Evolutionary conservation across 192 early-diverging fungal species (phyloP).

Genomic region (Mortierella alpina): DNA sequence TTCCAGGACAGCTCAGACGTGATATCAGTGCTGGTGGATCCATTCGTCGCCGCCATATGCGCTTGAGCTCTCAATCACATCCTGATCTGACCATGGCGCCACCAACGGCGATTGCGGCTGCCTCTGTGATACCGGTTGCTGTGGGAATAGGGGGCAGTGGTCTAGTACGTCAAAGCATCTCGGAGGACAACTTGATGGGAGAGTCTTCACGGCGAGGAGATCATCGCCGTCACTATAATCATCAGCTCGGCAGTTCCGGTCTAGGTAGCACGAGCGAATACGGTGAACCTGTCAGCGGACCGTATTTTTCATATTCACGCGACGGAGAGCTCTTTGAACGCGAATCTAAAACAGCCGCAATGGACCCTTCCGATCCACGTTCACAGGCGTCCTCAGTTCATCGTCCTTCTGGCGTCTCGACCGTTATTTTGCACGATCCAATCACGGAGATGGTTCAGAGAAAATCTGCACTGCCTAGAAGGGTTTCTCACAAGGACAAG

Average conservation of each 20-base stretch:
- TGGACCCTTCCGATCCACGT: slow-evolving; percentile 3
- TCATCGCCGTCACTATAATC: slow-evolving; percentile 22
- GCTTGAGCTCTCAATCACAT: slow-evolving; percentile 13
- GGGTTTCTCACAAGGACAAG: slow-evolving; percentile 46
- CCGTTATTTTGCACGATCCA: slow-evolving; percentile 43
- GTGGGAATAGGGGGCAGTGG: slow-evolving; percentile 19
- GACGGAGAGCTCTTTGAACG: slow-evolving; percentile 42
- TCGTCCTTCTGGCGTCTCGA: slow-evolving; percentile 29
- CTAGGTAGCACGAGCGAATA: not conserved
- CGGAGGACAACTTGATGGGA: slow-evolving; percentile 11
- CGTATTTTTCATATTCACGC: slow-evolving; percentile 41
- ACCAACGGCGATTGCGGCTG: slow-evolving; percentile 15
- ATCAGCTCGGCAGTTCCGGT: slow-evolving; percentile 7
- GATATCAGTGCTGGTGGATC: slow-evolving; percentile 14
- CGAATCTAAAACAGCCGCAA: not conserved
- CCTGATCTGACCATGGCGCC: slow-evolving; percentile 18
- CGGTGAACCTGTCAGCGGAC: slow-evolving; percentile 18
- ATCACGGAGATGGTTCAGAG: slow-evolving; percentile 31
- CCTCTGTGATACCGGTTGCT: slow-evolving; percentile 22
- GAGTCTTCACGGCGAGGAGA: not conserved
- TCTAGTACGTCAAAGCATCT: slow-evolving; percentile 4
- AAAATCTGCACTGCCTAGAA: slow-evolving; percentile 21
- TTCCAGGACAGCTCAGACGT: slow-evolving; percentile 18
- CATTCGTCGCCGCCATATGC: slow-evolving; percentile 25
- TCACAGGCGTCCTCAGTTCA: slow-evolving; percentile 16